These are phyloP conservation scores for Spathaspora sp. DNA, from an alignment of 1,139 yeast species.

Conservation along the genomic window DNA sequence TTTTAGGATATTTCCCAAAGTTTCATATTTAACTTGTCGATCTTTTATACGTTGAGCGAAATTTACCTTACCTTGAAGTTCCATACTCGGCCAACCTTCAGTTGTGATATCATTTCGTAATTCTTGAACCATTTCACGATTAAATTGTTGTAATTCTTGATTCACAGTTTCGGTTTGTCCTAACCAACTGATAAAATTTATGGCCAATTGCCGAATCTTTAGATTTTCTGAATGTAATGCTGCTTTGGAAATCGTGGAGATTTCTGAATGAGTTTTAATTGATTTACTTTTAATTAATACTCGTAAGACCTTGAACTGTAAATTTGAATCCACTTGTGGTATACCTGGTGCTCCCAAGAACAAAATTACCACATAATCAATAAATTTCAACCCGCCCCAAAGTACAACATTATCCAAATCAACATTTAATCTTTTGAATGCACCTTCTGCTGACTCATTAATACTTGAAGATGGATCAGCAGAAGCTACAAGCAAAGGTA, in stretches of 20 bases:
- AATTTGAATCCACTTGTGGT: conserved; percentile 52
- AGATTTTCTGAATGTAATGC: conserved; percentile 58
- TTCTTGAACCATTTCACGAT: conserved; percentile 46
- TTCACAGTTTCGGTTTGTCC: conserved; percentile 23
- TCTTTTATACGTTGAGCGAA: conserved; percentile 34
- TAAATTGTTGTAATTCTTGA: conserved; percentile 25
- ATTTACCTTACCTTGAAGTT: conserved; percentile 24
- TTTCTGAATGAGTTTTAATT: conserved; percentile 42
- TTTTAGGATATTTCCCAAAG: conserved; percentile 65
- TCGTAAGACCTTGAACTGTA: conserved; percentile 61
- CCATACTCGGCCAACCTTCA: conserved; percentile 62
- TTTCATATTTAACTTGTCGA: conserved; percentile 72
- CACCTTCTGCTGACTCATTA: conserved; percentile 50
- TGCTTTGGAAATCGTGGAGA: conserved; percentile 46
- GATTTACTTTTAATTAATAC: conserved; percentile 51
- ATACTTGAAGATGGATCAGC: conserved; percentile 58
- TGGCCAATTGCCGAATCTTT: conserved; percentile 49
- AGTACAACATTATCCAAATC: conserved; percentile 47
- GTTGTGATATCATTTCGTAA: conserved; percentile 50
- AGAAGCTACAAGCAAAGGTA: conserved; percentile 62
- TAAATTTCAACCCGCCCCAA: conserved; percentile 21
- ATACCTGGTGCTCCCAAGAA: conserved; percentile 46
- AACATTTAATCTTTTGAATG: conserved; percentile 49
- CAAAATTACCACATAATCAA: conserved; percentile 43
- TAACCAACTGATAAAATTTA: conserved; percentile 63